Base-by-base conservation (phyloP, 164 flowering plant species). In the Cinnamomum micranthum region DNA sequence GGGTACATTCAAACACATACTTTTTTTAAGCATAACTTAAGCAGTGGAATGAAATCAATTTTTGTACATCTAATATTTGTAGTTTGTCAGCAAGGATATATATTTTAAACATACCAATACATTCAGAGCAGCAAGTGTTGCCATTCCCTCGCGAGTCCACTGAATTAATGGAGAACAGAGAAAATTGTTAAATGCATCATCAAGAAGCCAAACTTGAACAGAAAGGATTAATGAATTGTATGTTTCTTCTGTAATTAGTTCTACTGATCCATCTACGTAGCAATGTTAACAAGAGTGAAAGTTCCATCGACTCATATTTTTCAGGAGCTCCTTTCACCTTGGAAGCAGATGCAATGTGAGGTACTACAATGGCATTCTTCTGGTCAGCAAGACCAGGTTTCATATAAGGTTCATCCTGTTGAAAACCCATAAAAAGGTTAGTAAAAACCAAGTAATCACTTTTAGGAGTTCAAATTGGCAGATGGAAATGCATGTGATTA, bases 81-180 rank as follows among this genome's bases (percentile, higher is more conserved):
- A 4, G 68, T 33, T 28, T 50, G n/a, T 65, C 35, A 15, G 24
- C 11, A 23, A 73, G 31, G 55, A 63, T 22, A 24, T 4, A 20
- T 60, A 15, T 71, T 60, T 67, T 24, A 27, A 28, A 70, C 80
- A 6, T 87, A 91, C 99, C 95, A 95, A 82, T 72, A 93, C 99
- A 84, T 95, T 95, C 25, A 93, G 79, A 74, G 99, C 97, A 77
- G 99, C 98, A 63, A 95, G 83, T 66, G 97, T 91, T 23, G 99
- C 98, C 99, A 95, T 95, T 81, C 99, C 99, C 85, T 95, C 99
- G 0, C 99, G 96, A 77, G 99, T 93, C 98, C 98, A 95, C 99
- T 95, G 24, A 55, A 52, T 24, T 7, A 20, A n/a, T 76, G 74
- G 60, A 64, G 25, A 6, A 71, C n/a, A 51, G 25, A 69, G 31